Evolutionary conservation across 768 basidiomycete species (phyloP).

Genomic region (Trametes cubensis): DNA sequence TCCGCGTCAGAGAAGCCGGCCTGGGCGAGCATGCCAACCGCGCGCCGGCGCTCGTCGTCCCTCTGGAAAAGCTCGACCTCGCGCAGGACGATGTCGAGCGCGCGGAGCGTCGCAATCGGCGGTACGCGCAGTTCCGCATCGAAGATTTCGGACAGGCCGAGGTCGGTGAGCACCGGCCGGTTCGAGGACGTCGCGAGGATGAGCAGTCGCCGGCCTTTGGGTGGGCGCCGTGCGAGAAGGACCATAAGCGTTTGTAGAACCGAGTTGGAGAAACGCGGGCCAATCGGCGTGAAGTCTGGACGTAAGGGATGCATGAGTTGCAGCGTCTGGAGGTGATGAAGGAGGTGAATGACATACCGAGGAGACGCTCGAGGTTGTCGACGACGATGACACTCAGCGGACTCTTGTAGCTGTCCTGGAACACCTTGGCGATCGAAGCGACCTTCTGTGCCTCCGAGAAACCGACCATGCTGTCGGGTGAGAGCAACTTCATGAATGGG

Average conservation of each 20-base stretch:
- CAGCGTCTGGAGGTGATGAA: neutral
- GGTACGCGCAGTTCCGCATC: constrained; percentile 86
- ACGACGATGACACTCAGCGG: constrained; percentile 95
- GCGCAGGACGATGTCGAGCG: constrained; percentile 75
- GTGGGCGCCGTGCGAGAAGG: constrained; percentile 84
- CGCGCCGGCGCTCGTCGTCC: constrained; percentile 54
- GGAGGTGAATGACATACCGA: constrained; percentile 57
- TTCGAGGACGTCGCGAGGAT: constrained; percentile 93
- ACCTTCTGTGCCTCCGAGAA: constrained; percentile 93
- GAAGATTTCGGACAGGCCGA: constrained; percentile 88
- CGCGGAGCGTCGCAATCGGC: constrained; percentile 69
- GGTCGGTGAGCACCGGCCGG: constrained; percentile 80
- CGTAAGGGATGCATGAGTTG: neutral
- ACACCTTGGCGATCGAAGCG: constrained; percentile 86
- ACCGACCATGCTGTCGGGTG: constrained; percentile 96
- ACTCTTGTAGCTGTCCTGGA: constrained; percentile 96
- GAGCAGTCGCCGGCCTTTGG: constrained; percentile 91
- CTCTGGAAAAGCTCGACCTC: constrained; percentile 78
- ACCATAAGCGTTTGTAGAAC: constrained; percentile 91
- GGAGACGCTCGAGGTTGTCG: constrained; percentile 89
- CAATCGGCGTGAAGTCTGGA: constrained; percentile 97
- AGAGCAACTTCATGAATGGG: constrained; percentile 97
- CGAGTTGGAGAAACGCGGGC: constrained; percentile 93
- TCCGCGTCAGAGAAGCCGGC: constrained; percentile 66
- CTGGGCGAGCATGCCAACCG: constrained; percentile 67